Evolutionary conservation across 1,139 yeast genomes (phyloP), one percentile per base, ranked within the genome.

Genomic region (Debaryomyces sp.): DNA sequence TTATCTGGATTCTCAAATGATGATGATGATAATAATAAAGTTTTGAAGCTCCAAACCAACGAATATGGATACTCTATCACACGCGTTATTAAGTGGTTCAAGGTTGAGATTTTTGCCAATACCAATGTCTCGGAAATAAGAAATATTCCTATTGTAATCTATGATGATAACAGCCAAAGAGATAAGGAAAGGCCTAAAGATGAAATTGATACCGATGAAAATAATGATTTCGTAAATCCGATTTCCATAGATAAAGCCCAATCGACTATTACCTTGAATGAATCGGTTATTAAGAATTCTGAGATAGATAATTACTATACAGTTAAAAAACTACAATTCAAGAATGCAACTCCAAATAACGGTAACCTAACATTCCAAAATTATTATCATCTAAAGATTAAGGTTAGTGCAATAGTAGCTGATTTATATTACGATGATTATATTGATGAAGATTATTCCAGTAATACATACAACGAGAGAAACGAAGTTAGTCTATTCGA

Each of bases 341-440:
- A 80, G 46, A 80, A 75, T 53, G 87, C 88, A 12, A 84, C 89
- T 0, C 85, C 87, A 5, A 82, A 83, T 58, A 83, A 82, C 57
- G 87, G 87, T 12, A 81, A 84, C 53, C 68, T 74, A 38, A 71
- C 78, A 13, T 74, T 77, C 51, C 87, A 82, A 56, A 82, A 82
- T 55, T 84, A 80, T 57, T 83, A 80, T 57, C 79, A 76, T 50
- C 66, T 84, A 27, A 67, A 71, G 17, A 71, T 81, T 10, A 68
- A 73, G 45, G 64, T 82, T 17, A 72, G 73, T 53, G 79, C 78
- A 8, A 66, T 71, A 13, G 77, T 73, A n/a, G 77, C 77, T 4
- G 77, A 73, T 53, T 62, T 71, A 49, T 73, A 73, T 52, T 72
- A 70, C 52, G 77, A 73, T 51, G 77, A 73, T 54, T 71, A 70